These are phyloP conservation scores for Salmacisia buchloeana DNA, from an alignment of 1,284 basidiomycete genomes.

Conservation along the genomic window DNA sequence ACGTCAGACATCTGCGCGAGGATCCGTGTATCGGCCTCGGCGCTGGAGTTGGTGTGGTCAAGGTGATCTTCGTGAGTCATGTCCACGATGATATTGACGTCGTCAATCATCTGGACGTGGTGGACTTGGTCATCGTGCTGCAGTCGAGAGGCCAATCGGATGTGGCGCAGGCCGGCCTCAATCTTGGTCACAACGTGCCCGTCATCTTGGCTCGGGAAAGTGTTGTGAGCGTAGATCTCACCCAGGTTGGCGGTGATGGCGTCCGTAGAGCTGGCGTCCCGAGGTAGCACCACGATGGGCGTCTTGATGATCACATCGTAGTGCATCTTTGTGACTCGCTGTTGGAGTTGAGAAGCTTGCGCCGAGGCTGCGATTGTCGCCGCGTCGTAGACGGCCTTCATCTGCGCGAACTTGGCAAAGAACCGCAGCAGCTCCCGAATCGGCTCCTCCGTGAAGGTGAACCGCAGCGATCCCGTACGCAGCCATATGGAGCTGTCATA, in stretches of 20 bases:
- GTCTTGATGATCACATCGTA: constrained; percentile 86
- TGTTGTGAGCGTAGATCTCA: constrained; percentile 78
- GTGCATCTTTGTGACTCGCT: constrained; percentile 65
- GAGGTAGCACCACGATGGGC: constrained; percentile 85
- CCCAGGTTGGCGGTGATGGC: constrained; percentile 77
- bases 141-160: constrained; percentile 61
- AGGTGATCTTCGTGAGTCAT: constrained; percentile 59
- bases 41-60: constrained; percentile 22
- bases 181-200: constrained; percentile 56
- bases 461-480: constrained; percentile 81
- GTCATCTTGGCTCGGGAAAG: constrained; percentile 59
- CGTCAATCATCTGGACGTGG: constrained; percentile 74
- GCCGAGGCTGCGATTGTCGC: constrained; percentile 88
- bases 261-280: constrained; percentile 66
- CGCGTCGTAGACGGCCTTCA: constrained; percentile 79
- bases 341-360: constrained; percentile 66
- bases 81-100: constrained; percentile 73
- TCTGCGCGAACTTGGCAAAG: constrained; percentile 74
- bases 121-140: constrained; percentile 30
- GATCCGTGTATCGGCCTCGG: constrained; percentile 54
- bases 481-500: constrained; percentile 82
- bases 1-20: constrained; percentile 79
- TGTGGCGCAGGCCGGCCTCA: constrained; percentile 73
- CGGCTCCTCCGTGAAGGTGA: constrained; percentile 82
- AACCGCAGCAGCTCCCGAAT: constrained; percentile 80